These are phyloP conservation scores for Ramaria sp. DNA, from an alignment of 768 basidiomycete genomes.

Conservation along the genomic window DNA sequence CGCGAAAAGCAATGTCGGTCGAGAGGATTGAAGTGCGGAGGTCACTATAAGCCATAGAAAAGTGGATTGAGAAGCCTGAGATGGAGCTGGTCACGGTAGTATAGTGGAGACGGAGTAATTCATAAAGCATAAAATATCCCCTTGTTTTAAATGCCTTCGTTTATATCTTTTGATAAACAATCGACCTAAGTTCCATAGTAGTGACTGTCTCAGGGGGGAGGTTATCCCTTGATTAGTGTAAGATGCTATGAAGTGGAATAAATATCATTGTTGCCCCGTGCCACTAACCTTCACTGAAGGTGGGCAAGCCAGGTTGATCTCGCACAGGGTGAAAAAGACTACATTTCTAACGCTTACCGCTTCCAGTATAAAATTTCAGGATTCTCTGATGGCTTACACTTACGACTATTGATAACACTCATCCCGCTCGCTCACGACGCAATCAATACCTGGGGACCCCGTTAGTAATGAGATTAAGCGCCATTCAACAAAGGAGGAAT, in stretches of 20 bases:
- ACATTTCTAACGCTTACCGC: too few species aligned
- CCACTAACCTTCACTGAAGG: too few species aligned
- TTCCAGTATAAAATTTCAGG: neutral
- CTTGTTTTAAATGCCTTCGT: neutral
- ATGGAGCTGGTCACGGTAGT: neutral
- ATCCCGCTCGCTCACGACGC: conserved; percentile 1
- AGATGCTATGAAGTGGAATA: too few species aligned
- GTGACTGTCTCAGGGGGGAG: too few species aligned
- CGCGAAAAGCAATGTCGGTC: neutral
- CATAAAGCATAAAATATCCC: neutral
- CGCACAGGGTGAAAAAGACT: too few species aligned
- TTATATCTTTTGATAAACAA: too few species aligned
- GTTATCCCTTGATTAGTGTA: too few species aligned
- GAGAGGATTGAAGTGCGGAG: neutral
- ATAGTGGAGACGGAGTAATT: neutral
- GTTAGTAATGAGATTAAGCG: neutral
- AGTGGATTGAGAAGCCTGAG: neutral
- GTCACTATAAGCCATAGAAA: neutral
- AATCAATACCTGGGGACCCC: conserved; percentile 1
- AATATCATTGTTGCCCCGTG: too few species aligned
- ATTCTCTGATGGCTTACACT: neutral
- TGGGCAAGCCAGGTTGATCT: too few species aligned
- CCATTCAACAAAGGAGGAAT: too few species aligned
- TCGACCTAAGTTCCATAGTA: too few species aligned
- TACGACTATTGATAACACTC: neutral